Percentiles rank a stretch among this genome's conserved stretches.
phyloP scores from a whole-genome alignment of 2,329 filamentous ascomycete genomes.

The Scytalidium sp. region DNA sequence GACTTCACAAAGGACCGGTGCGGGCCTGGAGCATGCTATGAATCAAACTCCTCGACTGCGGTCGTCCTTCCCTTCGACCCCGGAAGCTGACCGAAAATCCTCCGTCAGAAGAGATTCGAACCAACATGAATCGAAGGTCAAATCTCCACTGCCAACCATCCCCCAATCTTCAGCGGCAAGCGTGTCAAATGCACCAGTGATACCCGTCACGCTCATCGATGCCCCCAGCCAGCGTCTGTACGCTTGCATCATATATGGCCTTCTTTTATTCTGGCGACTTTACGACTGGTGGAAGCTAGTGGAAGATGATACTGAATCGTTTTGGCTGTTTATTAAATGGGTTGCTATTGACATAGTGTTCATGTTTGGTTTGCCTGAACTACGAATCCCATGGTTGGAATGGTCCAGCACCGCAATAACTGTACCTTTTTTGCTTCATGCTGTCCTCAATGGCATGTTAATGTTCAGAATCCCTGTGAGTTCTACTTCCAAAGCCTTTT shows the following conservation, averaged over 20 bases:
- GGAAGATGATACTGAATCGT: slow-evolving; percentile 81
- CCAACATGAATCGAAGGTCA: slow-evolving; percentile 15
- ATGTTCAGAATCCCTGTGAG: slow-evolving; percentile 87
- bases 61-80: slow-evolving; percentile 79
- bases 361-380: slow-evolving; percentile 78
- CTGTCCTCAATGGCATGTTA: slow-evolving; percentile 74
- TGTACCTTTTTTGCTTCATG: slow-evolving; percentile 68
- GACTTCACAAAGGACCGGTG: slow-evolving; percentile 1
- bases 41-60: slow-evolving; percentile 78
- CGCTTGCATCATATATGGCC: slow-evolving; percentile 73
- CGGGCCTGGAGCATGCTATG: slow-evolving; percentile 50
- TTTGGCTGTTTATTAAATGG: slow-evolving; percentile 94
- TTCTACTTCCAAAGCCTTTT: slow-evolving; percentile 11
- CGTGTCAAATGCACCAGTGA: slow-evolving; percentile 54
- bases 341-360: slow-evolving; percentile 80
- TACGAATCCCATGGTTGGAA: slow-evolving; percentile 96
- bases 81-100: slow-evolving; percentile 44
- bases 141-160: slow-evolving; percentile 23
- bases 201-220: slow-evolving; percentile 79
- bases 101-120: slow-evolving; percentile 29
- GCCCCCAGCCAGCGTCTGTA: slow-evolving; percentile 90
- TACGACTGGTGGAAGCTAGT: slow-evolving; percentile 81
- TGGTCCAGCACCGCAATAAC: slow-evolving; percentile 75
- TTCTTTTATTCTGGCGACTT: slow-evolving; percentile 76
- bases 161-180: slow-evolving; percentile 13